These are phyloP conservation scores for Mucor sp. DNA, from an alignment of 371 early-diverging fungal species.

Conservation along the genomic window DNA sequence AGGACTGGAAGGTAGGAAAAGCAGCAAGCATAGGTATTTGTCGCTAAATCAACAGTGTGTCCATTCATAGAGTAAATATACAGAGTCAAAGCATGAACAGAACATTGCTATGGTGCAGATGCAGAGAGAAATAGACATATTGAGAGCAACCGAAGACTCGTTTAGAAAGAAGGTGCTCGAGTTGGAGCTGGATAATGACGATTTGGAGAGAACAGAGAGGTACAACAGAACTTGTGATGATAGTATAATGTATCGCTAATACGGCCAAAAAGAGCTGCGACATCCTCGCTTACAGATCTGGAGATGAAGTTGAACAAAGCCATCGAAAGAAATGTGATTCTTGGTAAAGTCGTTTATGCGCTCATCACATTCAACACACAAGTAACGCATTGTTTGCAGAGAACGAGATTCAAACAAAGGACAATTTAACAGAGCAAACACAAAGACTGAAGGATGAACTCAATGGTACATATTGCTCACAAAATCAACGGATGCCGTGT, in stretches of 20 bases:
- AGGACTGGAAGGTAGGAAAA: conserved; percentile 69
- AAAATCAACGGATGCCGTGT: not conserved
- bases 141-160: conserved; percentile 71
- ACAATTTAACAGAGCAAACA: conserved; percentile 68
- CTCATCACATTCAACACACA: not conserved
- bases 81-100: conserved; percentile 57
- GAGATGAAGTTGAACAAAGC: conserved; percentile 72
- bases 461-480: conserved; percentile 40
- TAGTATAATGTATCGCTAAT: not conserved
- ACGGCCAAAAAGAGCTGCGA: conserved; percentile 56
- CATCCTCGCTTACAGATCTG: conserved; percentile 71
- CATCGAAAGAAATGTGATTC: conserved; percentile 67
- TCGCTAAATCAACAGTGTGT: not conserved
- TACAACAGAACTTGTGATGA: not conserved
- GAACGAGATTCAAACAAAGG: conserved; percentile 70
- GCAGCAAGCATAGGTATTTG: not conserved
- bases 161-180: conserved; percentile 76
- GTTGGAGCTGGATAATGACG: conserved; percentile 80
- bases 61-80: conserved; percentile 40
- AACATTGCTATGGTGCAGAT: conserved; percentile 68
- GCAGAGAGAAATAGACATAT: conserved; percentile 75
- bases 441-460: conserved; percentile 83
- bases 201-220: conserved; percentile 46
- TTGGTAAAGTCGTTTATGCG: conserved; percentile 28
- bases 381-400: conserved; percentile 23